These are phyloP conservation scores for Exophiala sideris DNA, from an alignment of 2,329 filamentous ascomycete species.

Conservation along the genomic window DNA sequence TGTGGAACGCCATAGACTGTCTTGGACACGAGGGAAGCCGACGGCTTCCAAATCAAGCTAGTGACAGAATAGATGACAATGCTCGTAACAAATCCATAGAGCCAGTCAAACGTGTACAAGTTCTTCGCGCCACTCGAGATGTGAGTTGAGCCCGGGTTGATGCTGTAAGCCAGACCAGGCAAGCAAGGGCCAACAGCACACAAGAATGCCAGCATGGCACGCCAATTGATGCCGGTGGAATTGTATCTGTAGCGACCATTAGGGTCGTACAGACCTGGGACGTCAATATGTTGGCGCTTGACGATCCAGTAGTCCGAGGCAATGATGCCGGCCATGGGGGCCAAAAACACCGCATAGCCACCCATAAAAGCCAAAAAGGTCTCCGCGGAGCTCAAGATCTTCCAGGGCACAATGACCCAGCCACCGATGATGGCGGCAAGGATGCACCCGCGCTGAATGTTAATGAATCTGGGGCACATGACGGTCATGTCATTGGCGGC, in stretches of 20 bases:
- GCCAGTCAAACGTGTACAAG: constrained; percentile 64
- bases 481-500: constrained; percentile 54
- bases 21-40: constrained; percentile 12
- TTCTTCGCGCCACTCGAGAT: constrained; percentile 46
- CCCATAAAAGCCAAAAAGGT: constrained; percentile 40
- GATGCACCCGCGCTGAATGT: constrained; percentile 46
- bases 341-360: constrained; percentile 33
- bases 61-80: constrained; percentile 52
- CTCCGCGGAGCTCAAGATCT: constrained; percentile 43
- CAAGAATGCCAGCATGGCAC: constrained; percentile 16
- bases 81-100: constrained; percentile 58
- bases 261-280: constrained; percentile 25
- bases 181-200: constrained; percentile 29
- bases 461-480: constrained; percentile 52
- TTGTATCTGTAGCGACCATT: constrained; percentile 31
- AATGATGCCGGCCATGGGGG: constrained; percentile 29
- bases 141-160: constrained; percentile 34
- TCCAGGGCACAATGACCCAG: constrained; percentile 48
- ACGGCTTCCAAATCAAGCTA: constrained; percentile 21
- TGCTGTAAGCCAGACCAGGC: constrained; percentile 58
- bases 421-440: constrained; percentile 39
- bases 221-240: constrained; percentile 59
- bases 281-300: constrained; percentile 20
- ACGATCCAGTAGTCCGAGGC: constrained; percentile 29
- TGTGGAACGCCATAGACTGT: constrained; percentile 24